A percentile compares a stretch with the other conserved stretches of the same genome.
Evolutionary conservation across 768 basidiomycete species (phyloP).

Genomic region (Lactarius sp.): DNA sequence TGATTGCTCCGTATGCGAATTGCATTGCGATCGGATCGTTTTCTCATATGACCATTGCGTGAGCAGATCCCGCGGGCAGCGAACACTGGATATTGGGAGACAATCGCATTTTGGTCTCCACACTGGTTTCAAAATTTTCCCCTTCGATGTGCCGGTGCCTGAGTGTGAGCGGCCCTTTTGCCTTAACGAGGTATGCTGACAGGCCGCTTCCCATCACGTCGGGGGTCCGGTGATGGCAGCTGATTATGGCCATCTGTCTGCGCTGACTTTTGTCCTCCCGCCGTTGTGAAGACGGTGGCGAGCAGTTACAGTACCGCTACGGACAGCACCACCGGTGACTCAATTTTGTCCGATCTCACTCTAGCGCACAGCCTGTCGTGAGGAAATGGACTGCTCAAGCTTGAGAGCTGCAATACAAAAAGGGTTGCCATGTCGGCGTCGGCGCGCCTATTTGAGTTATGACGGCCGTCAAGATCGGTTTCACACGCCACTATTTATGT

Average conservation of each 20-base stretch:
- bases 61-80: background rate
- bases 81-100: background rate
- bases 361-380: background rate
- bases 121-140: background rate
- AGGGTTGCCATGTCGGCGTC: constrained; percentile 8
- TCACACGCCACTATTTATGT: constrained; percentile 20
- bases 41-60: background rate
- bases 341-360: background rate
- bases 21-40: background rate
- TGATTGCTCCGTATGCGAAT: background rate
- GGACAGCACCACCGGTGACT: background rate
- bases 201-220: constrained; percentile 9
- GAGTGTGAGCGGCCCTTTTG: constrained; percentile 9
- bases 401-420: background rate
- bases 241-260: background rate
- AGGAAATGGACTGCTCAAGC: background rate
- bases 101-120: background rate
- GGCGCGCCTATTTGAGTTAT: constrained; percentile 12
- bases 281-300: background rate
- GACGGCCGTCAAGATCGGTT: constrained; percentile 9
- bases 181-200: constrained; percentile 10
- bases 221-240: background rate
- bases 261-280: background rate
- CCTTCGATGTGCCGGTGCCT: background rate
- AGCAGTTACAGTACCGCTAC: background rate